These are phyloP conservation scores for Anisodus acutangulus DNA, from an alignment of 257 asterid species.

Conservation along the genomic window DNA sequence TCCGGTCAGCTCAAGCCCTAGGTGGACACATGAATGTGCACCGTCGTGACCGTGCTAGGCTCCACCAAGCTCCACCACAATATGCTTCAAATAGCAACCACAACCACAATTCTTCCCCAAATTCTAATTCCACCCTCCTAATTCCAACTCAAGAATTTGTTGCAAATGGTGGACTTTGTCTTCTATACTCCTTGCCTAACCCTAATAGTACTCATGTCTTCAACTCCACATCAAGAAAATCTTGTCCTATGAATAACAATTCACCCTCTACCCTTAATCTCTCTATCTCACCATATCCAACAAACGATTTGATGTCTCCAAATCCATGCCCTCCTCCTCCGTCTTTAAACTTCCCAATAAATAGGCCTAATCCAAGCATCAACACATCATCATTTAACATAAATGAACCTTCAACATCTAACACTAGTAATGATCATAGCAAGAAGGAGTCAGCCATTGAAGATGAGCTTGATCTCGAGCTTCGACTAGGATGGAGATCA, in stretches of 20 bases:
- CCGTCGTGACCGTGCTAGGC: constrained; percentile 74
- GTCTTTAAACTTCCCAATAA: constrained; percentile 16
- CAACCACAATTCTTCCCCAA: constrained; percentile 14
- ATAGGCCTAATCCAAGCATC: constrained; percentile 33
- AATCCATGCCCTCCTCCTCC: constrained; percentile 31
- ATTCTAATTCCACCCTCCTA: constrained; percentile 36
- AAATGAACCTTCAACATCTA: constrained; percentile 42
- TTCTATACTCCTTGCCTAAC: constrained; percentile 57
- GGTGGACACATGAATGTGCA: constrained; percentile 92
- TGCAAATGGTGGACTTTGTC: constrained; percentile 51
- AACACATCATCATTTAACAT: constrained; percentile 46
- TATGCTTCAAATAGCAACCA: constrained; percentile 13
- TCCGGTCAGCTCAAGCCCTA: constrained; percentile 80
- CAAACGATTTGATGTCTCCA: constrained; percentile 33
- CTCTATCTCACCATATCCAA: constrained; percentile 32
- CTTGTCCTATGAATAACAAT: constrained; percentile 30
- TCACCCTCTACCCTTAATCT: constrained; percentile 31
- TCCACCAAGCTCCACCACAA: constrained; percentile 44
- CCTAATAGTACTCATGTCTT: constrained; percentile 44
- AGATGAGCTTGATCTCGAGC: constrained; percentile 57
- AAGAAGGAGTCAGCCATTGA: constrained; percentile 19
- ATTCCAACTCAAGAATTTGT: constrained; percentile 50
- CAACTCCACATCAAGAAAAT: constrained; percentile 33
- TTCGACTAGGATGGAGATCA: constrained; percentile 52
- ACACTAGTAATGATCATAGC: constrained; percentile 19